Conservation (phyloP, 2,329 filamentous ascomycete species). For the Fusarium temperatum region DNA sequence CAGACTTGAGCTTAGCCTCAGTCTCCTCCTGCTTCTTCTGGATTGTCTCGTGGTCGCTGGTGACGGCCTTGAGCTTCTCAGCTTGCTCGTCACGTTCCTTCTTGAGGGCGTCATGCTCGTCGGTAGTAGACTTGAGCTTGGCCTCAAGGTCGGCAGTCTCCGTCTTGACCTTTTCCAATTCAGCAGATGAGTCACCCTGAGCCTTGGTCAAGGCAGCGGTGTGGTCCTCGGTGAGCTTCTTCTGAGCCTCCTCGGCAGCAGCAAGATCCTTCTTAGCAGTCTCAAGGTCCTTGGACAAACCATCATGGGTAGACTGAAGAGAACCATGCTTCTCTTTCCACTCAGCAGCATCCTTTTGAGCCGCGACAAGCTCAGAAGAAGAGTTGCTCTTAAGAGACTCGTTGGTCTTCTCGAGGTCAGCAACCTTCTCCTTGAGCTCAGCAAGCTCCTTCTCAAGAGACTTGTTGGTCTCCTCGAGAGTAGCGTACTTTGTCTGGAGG, state of each 20-base stretch:
- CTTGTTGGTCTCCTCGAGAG: constrained; percentile 44
- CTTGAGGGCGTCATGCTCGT: constrained; percentile 34
- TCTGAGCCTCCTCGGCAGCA: constrained; percentile 38
- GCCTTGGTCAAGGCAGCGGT: constrained; percentile 31
- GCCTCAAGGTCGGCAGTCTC: constrained; percentile 36
- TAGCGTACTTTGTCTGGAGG: constrained; percentile 45
- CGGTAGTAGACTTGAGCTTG: constrained; percentile 39
- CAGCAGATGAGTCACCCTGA: constrained; percentile 38
- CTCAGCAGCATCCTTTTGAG: constrained; percentile 44
- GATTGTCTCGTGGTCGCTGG: constrained; percentile 23
- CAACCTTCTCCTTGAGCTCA: constrained; percentile 45
- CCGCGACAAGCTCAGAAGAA: constrained; percentile 44
- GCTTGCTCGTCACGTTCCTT: constrained; percentile 34
- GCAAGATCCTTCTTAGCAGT: constrained; percentile 45
- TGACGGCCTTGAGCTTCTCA: constrained; percentile 34
- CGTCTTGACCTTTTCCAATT: constrained; percentile 31
- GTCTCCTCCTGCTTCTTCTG: constrained; percentile 36
- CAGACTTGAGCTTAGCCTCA: constrained; percentile 39
- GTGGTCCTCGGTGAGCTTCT: constrained; percentile 40
- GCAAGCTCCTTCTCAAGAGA: constrained; percentile 35
- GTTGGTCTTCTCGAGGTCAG: constrained; percentile 39
- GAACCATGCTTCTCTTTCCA: constrained; percentile 42
- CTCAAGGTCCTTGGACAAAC: constrained; percentile 42
- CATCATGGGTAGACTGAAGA: constrained; percentile 37
- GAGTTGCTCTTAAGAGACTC: constrained; percentile 44